These are phyloP conservation scores for Boletales sp. DNA, from an alignment of 768 basidiomycete genomes.

Conservation along the genomic window DNA sequence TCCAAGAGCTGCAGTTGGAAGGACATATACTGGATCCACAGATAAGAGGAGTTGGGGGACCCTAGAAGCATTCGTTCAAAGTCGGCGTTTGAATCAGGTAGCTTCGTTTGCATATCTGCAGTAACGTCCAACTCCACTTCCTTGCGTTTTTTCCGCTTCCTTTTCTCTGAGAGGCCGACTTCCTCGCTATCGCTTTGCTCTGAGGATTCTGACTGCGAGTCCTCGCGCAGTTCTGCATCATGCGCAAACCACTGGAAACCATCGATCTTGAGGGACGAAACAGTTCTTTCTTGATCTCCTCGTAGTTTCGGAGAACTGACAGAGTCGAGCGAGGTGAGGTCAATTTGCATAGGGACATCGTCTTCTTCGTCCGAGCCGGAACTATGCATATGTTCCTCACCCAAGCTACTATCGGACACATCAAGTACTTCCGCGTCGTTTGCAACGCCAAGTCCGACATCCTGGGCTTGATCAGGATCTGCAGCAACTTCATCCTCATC, in stretches of 20 bases:
- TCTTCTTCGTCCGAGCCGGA: slow-evolving; percentile 15
- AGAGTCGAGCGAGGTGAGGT: background rate
- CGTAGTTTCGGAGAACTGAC: background rate
- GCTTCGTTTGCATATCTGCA: slow-evolving; percentile 79
- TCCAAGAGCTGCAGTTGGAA: slow-evolving; percentile 97
- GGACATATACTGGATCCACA: slow-evolving; percentile 99
- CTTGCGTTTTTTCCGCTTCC: slow-evolving; percentile 64
- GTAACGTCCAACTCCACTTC: slow-evolving; percentile 79
- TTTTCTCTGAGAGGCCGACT: slow-evolving; percentile 37
- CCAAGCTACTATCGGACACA: slow-evolving; percentile 7
- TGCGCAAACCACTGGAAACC: slow-evolving; percentile 73
- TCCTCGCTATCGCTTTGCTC: slow-evolving; percentile 37
- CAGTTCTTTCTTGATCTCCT: background rate
- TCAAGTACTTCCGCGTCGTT: slow-evolving; percentile 14
- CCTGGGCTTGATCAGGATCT: slow-evolving; percentile 24
- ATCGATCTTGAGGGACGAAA: slow-evolving; percentile 47
- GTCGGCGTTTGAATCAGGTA: slow-evolving; percentile 88
- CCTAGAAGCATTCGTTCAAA: slow-evolving; percentile 92
- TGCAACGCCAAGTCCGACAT: slow-evolving; percentile 29
- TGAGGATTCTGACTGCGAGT: slow-evolving; percentile 41
- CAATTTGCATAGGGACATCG: slow-evolving; percentile 17
- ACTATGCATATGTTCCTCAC: slow-evolving; percentile 4
- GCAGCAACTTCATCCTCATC: slow-evolving; percentile 46
- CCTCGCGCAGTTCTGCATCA: slow-evolving; percentile 34
- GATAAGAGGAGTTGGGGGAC: slow-evolving; percentile 93